Evolutionary conservation across 2,329 filamentous ascomycete species (phyloP).

Genomic region (Stachybotrys echinatus): DNA sequence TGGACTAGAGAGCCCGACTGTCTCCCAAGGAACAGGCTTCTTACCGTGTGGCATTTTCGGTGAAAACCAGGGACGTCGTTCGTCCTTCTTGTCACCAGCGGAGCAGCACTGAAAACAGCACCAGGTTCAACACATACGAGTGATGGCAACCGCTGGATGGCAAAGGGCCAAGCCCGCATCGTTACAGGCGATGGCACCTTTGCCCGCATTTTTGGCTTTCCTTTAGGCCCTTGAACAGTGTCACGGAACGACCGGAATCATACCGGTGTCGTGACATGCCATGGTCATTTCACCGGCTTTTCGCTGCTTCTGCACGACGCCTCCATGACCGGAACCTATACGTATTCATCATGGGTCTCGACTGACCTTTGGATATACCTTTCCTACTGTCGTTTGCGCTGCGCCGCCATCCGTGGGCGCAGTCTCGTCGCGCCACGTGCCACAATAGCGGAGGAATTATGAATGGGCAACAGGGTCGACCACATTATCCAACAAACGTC

Average conservation of each 20-base stretch:
- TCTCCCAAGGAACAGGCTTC: slow-evolving; percentile 16
- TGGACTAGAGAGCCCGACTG: slow-evolving; percentile 21
- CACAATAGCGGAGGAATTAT: too few relatives aligned
- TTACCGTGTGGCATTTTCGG: slow-evolving; percentile 24
- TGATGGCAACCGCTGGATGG: background rate
- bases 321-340: too few relatives aligned
- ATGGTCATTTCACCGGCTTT: background rate
- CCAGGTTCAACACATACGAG: background rate
- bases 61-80: slow-evolving; percentile 28
- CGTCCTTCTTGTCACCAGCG: slow-evolving; percentile 8
- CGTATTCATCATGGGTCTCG: too few relatives aligned
- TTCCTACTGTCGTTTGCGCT: too few relatives aligned
- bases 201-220: background rate
- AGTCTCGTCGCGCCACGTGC: too few relatives aligned
- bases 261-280: background rate
- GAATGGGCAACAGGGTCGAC: too few relatives aligned
- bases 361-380: too few relatives aligned
- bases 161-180: background rate
- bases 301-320: background rate
- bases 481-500: too few relatives aligned
- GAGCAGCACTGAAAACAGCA: background rate
- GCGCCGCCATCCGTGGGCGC: too few relatives aligned
- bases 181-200: background rate
- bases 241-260: background rate
- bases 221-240: background rate